Evolutionary conservation across 345 rosid species (phyloP).

Genomic region (Boechera retrofracta): DNA sequence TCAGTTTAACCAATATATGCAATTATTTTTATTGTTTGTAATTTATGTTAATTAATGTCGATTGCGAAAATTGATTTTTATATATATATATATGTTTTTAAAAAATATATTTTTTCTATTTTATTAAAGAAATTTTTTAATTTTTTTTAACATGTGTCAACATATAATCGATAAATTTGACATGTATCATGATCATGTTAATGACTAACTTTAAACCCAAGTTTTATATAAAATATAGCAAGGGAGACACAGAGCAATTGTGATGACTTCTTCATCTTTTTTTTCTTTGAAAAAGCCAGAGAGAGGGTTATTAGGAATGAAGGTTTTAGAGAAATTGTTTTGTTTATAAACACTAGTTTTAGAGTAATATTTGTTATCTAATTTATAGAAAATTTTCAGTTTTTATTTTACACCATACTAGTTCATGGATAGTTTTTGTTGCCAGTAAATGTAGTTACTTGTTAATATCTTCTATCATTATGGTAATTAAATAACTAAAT

Average conservation of each 20-base stretch:
- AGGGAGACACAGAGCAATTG: constrained; percentile 23
- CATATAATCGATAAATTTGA: no score
- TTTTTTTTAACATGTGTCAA: no score
- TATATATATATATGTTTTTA: no score
- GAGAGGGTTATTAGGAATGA: neutral
- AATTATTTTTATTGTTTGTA: no score
- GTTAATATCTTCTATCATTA: constrained; percentile 1
- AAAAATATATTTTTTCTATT: no score
- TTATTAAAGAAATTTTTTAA: no score
- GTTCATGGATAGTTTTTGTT: constrained; percentile 11
- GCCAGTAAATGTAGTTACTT: constrained; percentile 10
- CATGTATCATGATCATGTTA: no score
- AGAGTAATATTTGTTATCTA: constrained; percentile 11
- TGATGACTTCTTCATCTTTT: constrained; percentile 2
- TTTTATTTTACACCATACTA: neutral
- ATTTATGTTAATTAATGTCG: no score
- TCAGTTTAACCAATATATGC: no score
- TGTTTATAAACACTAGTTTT: constrained; percentile 19
- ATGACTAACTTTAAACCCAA: no score
- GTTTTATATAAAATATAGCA: constrained; percentile 2
- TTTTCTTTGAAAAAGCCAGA: no score
- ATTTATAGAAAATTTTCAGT: neutral
- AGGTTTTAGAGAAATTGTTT: neutral
- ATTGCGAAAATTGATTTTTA: no score
- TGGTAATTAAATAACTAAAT: neutral